Conservation (phyloP, 192 early-diverging fungal genomes). For the Hyaloraphidium curvatum region DNA sequence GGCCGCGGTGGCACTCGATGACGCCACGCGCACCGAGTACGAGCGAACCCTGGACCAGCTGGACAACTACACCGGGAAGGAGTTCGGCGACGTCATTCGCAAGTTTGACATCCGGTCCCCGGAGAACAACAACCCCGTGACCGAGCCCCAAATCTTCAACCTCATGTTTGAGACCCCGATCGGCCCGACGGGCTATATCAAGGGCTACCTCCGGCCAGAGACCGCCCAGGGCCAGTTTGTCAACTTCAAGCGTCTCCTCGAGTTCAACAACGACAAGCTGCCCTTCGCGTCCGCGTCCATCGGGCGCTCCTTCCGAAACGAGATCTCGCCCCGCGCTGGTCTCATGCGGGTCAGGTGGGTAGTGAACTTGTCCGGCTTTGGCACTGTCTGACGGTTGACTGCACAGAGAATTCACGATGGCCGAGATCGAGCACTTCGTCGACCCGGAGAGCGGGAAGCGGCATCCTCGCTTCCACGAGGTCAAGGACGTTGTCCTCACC, state of each 20-base stretch:
- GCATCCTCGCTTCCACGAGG: conserved; percentile 76
- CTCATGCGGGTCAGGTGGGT: conserved; percentile 76
- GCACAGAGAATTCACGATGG: conserved; percentile 87
- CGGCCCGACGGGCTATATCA: conserved; percentile 83
- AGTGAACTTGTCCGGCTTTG: background rate
- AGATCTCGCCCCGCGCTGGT: conserved; percentile 89
- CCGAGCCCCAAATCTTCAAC: conserved; percentile 86
- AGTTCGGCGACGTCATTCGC: conserved; percentile 65
- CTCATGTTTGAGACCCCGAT: conserved; percentile 98
- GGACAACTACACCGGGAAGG: conserved; percentile 82
- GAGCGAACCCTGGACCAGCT: conserved; percentile 79
- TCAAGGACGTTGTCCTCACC: conserved; percentile 51
- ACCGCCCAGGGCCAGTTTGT: conserved; percentile 99
- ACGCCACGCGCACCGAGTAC: conserved; percentile 43
- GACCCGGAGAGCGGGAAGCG: conserved; percentile 83
- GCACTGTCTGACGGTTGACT: background rate
- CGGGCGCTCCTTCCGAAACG: conserved; percentile 96
- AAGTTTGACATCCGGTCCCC: conserved; percentile 73
- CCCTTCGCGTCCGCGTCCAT: conserved; percentile 98
- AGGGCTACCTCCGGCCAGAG: conserved; percentile 82
- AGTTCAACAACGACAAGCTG: conserved; percentile 95
- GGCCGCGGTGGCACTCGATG: conserved; percentile 21
- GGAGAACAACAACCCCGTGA: conserved; percentile 77
- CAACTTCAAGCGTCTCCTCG: conserved; percentile 89
- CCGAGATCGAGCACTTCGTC: conserved; percentile 98